phyloP scores from a whole-genome alignment of 23 red algal species.

The Chondrus crispus region DNA sequence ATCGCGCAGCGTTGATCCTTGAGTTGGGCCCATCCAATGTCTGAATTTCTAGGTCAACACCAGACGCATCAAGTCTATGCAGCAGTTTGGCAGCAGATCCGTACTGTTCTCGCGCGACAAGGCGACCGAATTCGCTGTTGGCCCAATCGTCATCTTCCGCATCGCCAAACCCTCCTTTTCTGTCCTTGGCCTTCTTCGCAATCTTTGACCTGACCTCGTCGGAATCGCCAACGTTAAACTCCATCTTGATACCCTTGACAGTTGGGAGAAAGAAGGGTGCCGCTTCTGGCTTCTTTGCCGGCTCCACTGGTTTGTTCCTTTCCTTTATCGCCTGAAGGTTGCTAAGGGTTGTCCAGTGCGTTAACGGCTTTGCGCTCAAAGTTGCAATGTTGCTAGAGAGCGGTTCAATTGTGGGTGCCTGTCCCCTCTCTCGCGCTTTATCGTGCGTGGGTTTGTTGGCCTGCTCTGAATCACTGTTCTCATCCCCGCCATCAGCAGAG shows the following conservation, averaged over 20 bases:
- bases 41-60: constrained; percentile 69
- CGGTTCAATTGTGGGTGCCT: neutral
- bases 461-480: neutral
- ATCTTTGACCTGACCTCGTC: neutral
- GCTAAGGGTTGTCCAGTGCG: constrained; percentile 67
- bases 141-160: neutral
- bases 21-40: constrained; percentile 43
- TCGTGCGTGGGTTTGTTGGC: neutral
- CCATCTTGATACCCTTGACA: constrained; percentile 27
- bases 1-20: constrained; percentile 22
- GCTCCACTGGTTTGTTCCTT: constrained; percentile 71
- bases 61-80: constrained; percentile 25
- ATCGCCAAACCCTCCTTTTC: neutral
- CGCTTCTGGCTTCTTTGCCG: constrained; percentile 56
- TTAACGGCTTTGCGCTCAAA: constrained; percentile 52
- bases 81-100: constrained; percentile 31
- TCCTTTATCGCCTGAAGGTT: constrained; percentile 71
- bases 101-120: constrained; percentile 18
- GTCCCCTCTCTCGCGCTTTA: no score
- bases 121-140: constrained; percentile 19
- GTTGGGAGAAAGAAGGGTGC: constrained; percentile 92
- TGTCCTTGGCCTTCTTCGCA: neutral
- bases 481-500: neutral
- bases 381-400: constrained; percentile 60
- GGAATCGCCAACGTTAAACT: constrained; percentile 49